phyloP scores from a whole-genome alignment of 306 rosid species.

The Glycine tomentella region DNA sequence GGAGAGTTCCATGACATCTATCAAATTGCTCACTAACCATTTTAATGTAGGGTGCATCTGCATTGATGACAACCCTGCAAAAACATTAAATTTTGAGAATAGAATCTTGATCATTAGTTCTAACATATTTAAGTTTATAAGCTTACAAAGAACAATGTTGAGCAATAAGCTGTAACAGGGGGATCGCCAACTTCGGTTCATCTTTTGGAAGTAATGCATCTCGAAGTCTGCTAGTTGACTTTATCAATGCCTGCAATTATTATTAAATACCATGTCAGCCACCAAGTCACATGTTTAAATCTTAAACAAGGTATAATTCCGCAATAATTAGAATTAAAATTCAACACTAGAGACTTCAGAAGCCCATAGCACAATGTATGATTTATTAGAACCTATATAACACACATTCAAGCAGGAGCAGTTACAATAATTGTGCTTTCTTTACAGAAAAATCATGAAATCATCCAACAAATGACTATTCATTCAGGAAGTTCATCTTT shows the following conservation, averaged over 20 bases:
- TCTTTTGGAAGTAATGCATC: slow-evolving; percentile 92
- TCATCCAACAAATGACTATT: too few relatives aligned
- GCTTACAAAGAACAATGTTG: slow-evolving; percentile 98
- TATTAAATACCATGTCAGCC: slow-evolving; percentile 28
- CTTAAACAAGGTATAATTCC: slow-evolving; percentile 15
- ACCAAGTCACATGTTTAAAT: not conserved
- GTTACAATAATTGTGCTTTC: too few relatives aligned
- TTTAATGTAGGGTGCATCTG: slow-evolving; percentile 95
- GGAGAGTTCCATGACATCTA: slow-evolving; percentile 96
- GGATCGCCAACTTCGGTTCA: slow-evolving; percentile 86
- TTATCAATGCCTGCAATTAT: slow-evolving; percentile 76
- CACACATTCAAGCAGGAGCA: too few relatives aligned
- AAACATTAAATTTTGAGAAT: slow-evolving; percentile 42
- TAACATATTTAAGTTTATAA: slow-evolving; percentile 19
- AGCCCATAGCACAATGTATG: not conserved
- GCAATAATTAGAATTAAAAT: not conserved
- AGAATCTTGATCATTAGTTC: slow-evolving; percentile 17
- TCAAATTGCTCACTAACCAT: slow-evolving; percentile 98
- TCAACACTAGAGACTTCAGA: slow-evolving; percentile 1
- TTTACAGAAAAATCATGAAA: too few relatives aligned
- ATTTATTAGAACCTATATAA: too few relatives aligned
- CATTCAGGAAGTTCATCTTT: slow-evolving; percentile 14
- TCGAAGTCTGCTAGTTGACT: slow-evolving; percentile 90
- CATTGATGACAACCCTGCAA: slow-evolving; percentile 86
- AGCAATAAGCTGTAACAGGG: slow-evolving; percentile 90